These are phyloP conservation scores for Quercus robur DNA, from an alignment of 306 rosid genomes.

Conservation along the genomic window DNA sequence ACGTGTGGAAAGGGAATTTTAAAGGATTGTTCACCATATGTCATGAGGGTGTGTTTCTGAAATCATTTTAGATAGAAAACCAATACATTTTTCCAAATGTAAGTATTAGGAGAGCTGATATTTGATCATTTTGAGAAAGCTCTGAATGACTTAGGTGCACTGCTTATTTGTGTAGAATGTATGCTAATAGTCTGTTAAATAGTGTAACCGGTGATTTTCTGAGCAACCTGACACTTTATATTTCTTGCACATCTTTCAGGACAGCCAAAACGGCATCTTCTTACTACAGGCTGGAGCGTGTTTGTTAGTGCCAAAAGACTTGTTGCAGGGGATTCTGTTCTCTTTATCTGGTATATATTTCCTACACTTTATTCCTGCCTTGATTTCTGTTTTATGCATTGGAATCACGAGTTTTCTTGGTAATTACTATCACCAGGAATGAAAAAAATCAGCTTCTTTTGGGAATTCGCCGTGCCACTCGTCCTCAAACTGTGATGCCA, in stretches of 20 bases:
- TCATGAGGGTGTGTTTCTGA: neutral
- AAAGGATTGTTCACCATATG: neutral
- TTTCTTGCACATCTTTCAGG: conserved; percentile 51
- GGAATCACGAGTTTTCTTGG: conserved; percentile 5
- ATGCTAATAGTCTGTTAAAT: neutral
- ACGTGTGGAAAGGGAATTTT: neutral
- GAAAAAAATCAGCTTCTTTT: conserved; percentile 87
- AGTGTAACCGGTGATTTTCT: neutral
- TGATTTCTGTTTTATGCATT: conserved; percentile 8
- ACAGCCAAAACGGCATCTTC: conserved; percentile 93
- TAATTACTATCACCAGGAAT: conserved; percentile 45
- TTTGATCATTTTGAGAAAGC: neutral
- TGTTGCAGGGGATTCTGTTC: conserved; percentile 90
- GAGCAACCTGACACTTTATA: conserved; percentile 13
- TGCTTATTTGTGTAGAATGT: neutral
- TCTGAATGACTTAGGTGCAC: neutral
- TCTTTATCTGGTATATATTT: conserved; percentile 69
- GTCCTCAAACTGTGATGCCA: conserved; percentile 83
- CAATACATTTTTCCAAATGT: neutral
- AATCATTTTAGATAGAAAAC: neutral
- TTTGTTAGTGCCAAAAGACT: conserved; percentile 94
- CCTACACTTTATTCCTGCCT: neutral
- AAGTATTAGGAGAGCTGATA: neutral
- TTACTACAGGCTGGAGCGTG: conserved; percentile 93
- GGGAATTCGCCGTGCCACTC: conserved; percentile 79